A percentile compares a stretch with the other conserved stretches of the same genome.
phyloP scores from a whole-genome alignment of 257 asterid species.

The Catharanthus roseus region DNA sequence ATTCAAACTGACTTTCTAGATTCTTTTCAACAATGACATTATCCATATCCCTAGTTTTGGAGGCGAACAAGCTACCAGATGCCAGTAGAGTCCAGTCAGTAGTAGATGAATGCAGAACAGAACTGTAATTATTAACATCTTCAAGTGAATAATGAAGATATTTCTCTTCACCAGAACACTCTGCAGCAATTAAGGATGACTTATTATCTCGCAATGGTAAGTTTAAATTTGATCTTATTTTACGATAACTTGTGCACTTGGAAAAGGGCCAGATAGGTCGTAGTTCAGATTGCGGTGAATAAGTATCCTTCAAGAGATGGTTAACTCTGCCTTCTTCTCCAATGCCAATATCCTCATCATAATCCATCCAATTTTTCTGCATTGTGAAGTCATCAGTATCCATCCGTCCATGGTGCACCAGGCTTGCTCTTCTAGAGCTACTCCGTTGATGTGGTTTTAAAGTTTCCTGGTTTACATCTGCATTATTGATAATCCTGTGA shows the following conservation, averaged over 20 bases:
- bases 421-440: constrained; percentile 40
- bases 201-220: constrained; percentile 23
- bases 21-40: constrained; percentile 24
- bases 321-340: constrained; percentile 30
- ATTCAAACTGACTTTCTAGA: constrained; percentile 25
- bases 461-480: constrained; percentile 24
- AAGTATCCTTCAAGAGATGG: constrained; percentile 15
- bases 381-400: constrained; percentile 25
- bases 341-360: constrained; percentile 24
- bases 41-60: constrained; percentile 27
- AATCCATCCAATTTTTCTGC: constrained; percentile 27
- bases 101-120: constrained; percentile 31
- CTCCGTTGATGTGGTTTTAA: constrained; percentile 39
- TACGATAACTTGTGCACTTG: constrained; percentile 27
- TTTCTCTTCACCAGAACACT: constrained; percentile 17
- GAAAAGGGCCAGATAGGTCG: constrained; percentile 36
- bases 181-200: constrained; percentile 27
- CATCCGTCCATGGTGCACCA: constrained; percentile 29
- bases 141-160: constrained; percentile 24
- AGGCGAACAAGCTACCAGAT: constrained; percentile 24
- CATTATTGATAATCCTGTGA: constrained; percentile 31
- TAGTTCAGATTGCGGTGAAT: constrained; percentile 18
- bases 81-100: constrained; percentile 38
- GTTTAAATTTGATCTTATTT: constrained; percentile 23
- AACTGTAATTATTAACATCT: constrained; percentile 23